Evolutionary conservation across 179 eudicot species (phyloP).

Genomic region (Sideroxylon spinosum): DNA sequence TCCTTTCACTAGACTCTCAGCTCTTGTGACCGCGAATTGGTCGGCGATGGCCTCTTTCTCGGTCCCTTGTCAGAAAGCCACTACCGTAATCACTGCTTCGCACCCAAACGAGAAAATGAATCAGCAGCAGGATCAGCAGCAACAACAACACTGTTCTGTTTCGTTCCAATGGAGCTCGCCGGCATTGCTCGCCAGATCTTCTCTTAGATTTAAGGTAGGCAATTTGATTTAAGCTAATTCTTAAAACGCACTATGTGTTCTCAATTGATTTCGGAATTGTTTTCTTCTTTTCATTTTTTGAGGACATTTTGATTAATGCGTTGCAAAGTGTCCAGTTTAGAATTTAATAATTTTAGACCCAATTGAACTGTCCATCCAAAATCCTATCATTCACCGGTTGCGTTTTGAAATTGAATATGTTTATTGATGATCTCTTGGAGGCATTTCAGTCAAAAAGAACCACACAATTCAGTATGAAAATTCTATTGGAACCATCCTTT

Average conservation of each 20-base stretch:
- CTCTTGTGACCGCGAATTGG: conserved; percentile 19
- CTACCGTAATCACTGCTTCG: background rate
- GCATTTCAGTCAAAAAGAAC: background rate
- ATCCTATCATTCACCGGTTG: background rate
- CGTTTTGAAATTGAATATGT: background rate
- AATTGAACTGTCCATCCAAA: background rate
- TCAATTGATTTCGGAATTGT: no score
- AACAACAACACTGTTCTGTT: background rate
- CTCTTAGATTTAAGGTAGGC: conserved; percentile 15
- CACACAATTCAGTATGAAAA: background rate
- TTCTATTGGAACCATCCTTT: background rate
- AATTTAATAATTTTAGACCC: background rate
- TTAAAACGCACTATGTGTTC: no score
- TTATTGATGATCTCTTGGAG: background rate
- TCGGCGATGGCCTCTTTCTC: conserved; percentile 12
- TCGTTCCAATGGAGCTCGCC: conserved; percentile 1
- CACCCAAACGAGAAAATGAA: background rate
- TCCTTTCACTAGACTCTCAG: background rate
- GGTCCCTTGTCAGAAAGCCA: conserved; percentile 14
- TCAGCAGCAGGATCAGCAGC: background rate
- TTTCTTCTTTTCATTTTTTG: conserved; percentile 17
- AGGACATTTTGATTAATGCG: background rate
- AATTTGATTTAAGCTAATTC: background rate
- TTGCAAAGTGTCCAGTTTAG: background rate
- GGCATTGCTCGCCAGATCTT: conserved; percentile 16